Percentiles rank a stretch among this genome's conserved stretches.
Evolutionary conservation across 768 basidiomycete genomes (phyloP).

Genomic region (Tulasnella sp.): DNA sequence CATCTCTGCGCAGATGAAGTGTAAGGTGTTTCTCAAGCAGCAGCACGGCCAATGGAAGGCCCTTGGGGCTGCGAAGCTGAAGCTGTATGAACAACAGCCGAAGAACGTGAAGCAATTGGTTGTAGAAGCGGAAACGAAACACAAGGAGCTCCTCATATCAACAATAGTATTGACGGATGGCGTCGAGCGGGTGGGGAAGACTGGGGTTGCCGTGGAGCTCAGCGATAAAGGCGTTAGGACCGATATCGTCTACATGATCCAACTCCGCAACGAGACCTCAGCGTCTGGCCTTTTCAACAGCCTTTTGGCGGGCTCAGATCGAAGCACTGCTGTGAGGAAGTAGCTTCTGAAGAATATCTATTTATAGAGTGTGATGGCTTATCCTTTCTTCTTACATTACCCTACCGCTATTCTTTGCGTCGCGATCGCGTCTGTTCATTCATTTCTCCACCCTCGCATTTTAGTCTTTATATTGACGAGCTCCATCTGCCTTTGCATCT

Average conservation of each 20-base stretch:
- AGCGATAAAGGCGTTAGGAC: slow-evolving; percentile 86
- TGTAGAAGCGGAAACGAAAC: slow-evolving; percentile 72
- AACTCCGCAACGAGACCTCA: slow-evolving; percentile 77
- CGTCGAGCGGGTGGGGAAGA: slow-evolving; percentile 97
- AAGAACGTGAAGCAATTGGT: slow-evolving; percentile 94
- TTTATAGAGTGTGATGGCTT: background rate
- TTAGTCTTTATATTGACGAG: background rate
- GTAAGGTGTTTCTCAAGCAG: slow-evolving; percentile 94
- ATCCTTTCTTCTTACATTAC: background rate
- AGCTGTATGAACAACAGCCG: slow-evolving; percentile 69
- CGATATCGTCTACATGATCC: slow-evolving; percentile 95
- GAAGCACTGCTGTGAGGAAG: slow-evolving; percentile 24
- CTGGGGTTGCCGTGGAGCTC: slow-evolving; percentile 91
- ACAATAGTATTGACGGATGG: slow-evolving; percentile 94
- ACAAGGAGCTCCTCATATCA: slow-evolving; percentile 72
- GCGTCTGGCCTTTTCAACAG: slow-evolving; percentile 78
- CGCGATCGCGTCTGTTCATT: background rate
- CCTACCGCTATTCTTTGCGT: background rate
- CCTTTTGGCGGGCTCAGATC: slow-evolving; percentile 78
- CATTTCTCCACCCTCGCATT: background rate
- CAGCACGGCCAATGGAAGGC: slow-evolving; percentile 98
- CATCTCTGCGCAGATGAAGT: slow-evolving; percentile 87
- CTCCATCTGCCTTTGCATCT: background rate
- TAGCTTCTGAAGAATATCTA: too few species aligned
- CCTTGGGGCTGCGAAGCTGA: slow-evolving; percentile 75